These are phyloP conservation scores for Eucalyptus curtisii DNA, from an alignment of 345 rosid genomes.

Conservation along the genomic window DNA sequence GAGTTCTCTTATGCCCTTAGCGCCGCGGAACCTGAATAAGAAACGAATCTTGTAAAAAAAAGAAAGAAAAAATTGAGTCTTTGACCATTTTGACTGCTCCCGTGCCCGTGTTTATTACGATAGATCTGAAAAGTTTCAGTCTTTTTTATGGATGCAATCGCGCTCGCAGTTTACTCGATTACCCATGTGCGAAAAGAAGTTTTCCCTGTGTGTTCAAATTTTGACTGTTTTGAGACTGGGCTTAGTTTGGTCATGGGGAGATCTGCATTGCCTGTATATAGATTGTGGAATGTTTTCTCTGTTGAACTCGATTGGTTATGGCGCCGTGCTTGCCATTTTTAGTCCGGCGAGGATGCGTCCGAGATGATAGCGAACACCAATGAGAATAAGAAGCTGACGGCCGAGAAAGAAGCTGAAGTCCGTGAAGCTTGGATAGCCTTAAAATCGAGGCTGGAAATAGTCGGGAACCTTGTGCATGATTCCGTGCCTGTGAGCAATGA, in stretches of 20 bases:
- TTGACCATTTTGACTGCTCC: background rate
- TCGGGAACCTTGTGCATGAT: conserved; percentile 90
- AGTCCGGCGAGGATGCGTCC: conserved; percentile 43
- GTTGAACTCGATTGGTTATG: background rate
- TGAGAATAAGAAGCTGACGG: conserved; percentile 34
- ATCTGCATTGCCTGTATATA: background rate
- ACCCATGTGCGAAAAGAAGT: background rate
- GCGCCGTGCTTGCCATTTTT: background rate
- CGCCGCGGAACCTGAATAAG: background rate
- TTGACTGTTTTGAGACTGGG: background rate
- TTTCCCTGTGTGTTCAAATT: background rate
- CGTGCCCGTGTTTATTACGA: background rate
- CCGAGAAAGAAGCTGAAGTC: conserved; percentile 63
- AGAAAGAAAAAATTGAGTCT: background rate
- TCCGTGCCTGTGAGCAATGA: conserved; percentile 66
- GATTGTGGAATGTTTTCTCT: background rate
- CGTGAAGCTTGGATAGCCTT: conserved; percentile 38
- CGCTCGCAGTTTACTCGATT: too few relatives aligned
- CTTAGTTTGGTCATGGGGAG: background rate
- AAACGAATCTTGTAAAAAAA: background rate
- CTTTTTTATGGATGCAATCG: background rate
- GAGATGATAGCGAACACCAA: conserved; percentile 43
- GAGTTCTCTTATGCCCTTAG: background rate
- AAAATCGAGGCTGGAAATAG: conserved; percentile 41
- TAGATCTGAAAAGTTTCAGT: background rate